These are phyloP conservation scores for Hygrophoropsis aurantiaca DNA, from an alignment of 768 basidiomycete species.

Conservation along the genomic window DNA sequence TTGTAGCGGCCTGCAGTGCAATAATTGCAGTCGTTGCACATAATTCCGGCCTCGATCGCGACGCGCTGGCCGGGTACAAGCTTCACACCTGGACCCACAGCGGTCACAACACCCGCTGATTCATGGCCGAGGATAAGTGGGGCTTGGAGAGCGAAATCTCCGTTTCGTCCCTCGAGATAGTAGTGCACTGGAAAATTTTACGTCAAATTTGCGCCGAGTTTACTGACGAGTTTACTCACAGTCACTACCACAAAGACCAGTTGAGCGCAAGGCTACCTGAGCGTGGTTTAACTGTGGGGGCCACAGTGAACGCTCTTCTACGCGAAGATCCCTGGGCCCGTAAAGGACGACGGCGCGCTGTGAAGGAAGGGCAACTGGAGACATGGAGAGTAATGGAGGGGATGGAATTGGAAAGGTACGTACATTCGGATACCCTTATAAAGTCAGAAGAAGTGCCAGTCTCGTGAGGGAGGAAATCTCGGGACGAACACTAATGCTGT, in stretches of 20 bases:
- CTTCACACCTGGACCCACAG: slow-evolving; percentile 73
- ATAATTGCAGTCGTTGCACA: slow-evolving; percentile 73
- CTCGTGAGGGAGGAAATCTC: slow-evolving; percentile 34
- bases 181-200: slow-evolving; percentile 70
- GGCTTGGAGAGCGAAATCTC: slow-evolving; percentile 82
- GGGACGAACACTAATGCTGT: slow-evolving; percentile 23
- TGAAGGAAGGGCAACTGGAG: slow-evolving; percentile 48
- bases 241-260: slow-evolving; percentile 91
- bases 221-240: slow-evolving; percentile 40
- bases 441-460: slow-evolving; percentile 27
- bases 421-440: slow-evolving; percentile 32
- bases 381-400: slow-evolving; percentile 32
- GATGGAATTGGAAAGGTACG: slow-evolving; percentile 20
- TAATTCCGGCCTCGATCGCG: slow-evolving; percentile 90
- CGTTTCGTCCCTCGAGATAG: slow-evolving; percentile 86
- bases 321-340: slow-evolving; percentile 77
- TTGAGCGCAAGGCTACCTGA: slow-evolving; percentile 77
- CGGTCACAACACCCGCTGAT: slow-evolving; percentile 82
- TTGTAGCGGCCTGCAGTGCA: slow-evolving; percentile 85
- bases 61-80: slow-evolving; percentile 81
- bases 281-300: slow-evolving; percentile 71
- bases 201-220: slow-evolving; percentile 1
- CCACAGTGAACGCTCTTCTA: slow-evolving; percentile 73
- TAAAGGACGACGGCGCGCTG: slow-evolving; percentile 80
- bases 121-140: slow-evolving; percentile 95